Base-by-base conservation (phyloP, 1,284 basidiomycete genomes). In the Malassezia restricta region DNA sequence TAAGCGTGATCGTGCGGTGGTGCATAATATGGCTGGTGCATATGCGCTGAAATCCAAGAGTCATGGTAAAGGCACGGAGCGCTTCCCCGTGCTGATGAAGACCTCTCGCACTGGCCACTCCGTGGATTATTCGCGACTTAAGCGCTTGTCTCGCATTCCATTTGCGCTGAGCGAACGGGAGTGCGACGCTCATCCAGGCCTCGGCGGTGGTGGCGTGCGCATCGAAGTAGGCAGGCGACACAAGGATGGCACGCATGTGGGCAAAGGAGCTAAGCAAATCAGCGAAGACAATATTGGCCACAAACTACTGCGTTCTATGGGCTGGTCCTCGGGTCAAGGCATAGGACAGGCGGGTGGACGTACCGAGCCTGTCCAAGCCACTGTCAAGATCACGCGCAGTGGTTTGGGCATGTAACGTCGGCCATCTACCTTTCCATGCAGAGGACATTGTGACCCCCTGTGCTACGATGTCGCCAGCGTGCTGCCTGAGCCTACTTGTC, bases 251-350 rank as follows among this genome's bases (percentile, higher is more conserved):
- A 58, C 65, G 28, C 56, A 63, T 33, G 70, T 73, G 15, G 70
- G 70, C 20, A 64, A 61, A 24, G 64, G 64, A 12, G 70, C 70
- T 7, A 63, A 66, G 29, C 64, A 51, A 49, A 71, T 73, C 40
- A 63, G 65, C 15, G 61, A 63, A 17, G 68, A 68, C 31, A 73
- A 73, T 42, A 62, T 73, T 15, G 70, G 70, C 5, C 70, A 73
- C 43, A 51, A 53, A 47, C 54, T 72, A 35, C 61, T 72, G 31
- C 57, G 60, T 5, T 64, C 63, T 17, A 72, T 72, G 70, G 70
- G 70, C 14, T 72, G 70, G 69, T 58, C 52, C 11, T 63, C 66
- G 39, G 69, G 69, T 37, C 53, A 49, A 27, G 69, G 69, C 6
- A 61, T 72, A 9, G 69, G 69, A 29, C 58, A 54, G 39, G 57